These are phyloP conservation scores for Rhizophagus clarus DNA, from an alignment of 192 early-diverging fungal species.

Conservation along the genomic window DNA sequence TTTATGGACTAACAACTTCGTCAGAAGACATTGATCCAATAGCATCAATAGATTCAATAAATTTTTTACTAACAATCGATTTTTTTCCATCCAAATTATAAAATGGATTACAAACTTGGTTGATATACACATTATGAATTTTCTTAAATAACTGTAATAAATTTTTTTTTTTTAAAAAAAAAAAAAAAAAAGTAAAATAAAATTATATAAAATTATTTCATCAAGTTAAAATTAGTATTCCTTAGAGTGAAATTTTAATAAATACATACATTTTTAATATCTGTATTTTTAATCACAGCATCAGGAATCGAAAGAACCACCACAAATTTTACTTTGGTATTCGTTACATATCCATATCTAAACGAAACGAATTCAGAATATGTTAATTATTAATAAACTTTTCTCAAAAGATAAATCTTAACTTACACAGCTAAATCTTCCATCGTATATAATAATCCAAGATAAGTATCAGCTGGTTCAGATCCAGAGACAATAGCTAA, in stretches of 20 bases:
- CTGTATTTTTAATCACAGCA: slow-evolving; percentile 74
- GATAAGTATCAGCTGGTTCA: slow-evolving; percentile 77
- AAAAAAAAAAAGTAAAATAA: too few species aligned
- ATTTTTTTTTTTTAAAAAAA: not conserved
- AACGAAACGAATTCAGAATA: not conserved
- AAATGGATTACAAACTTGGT: slow-evolving; percentile 86
- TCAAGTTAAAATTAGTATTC: slow-evolving; percentile 1
- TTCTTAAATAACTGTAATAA: slow-evolving; percentile 69
- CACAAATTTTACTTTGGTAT: slow-evolving; percentile 80
- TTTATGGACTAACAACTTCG: not conserved
- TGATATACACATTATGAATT: slow-evolving; percentile 82
- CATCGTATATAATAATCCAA: slow-evolving; percentile 86
- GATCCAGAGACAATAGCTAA: slow-evolving; percentile 41
- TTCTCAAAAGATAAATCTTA: not conserved
- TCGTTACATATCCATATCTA: slow-evolving; percentile 85
- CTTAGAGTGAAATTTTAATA: not conserved
- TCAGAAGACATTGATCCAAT: slow-evolving; percentile 46
- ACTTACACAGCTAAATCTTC: slow-evolving; percentile 87
- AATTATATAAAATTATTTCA: not conserved
- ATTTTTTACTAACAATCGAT: slow-evolving; percentile 54
- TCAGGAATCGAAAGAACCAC: slow-evolving; percentile 71
- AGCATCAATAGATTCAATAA: slow-evolving; percentile 59
- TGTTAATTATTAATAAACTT: not conserved
- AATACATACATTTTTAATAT: slow-evolving; percentile 72
- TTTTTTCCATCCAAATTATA: slow-evolving; percentile 66